Conservation (phyloP, 208 protist species). For the Wallacemonas sp. region DNA sequence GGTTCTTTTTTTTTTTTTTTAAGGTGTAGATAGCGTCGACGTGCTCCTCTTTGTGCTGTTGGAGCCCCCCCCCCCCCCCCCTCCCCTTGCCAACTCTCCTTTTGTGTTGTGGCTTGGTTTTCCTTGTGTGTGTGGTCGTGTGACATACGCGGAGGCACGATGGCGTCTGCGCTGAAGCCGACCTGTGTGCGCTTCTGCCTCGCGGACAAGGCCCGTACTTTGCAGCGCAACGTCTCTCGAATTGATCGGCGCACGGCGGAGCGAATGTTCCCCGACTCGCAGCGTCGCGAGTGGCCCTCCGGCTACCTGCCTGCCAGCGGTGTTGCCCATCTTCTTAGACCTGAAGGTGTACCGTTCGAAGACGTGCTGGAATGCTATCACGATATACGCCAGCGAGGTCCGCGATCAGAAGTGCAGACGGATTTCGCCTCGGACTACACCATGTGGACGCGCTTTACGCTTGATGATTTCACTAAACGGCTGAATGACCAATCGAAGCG, state of each 20-base stretch:
- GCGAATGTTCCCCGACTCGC: constrained; percentile 44
- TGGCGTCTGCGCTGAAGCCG: background rate
- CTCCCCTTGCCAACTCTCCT: no score
- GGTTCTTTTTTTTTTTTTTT: background rate
- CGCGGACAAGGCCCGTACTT: constrained; percentile 1
- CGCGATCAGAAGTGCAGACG: constrained; percentile 45
- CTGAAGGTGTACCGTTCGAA: constrained; percentile 48
- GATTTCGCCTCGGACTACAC: constrained; percentile 83
- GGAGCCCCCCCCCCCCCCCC: no score
- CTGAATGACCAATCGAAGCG: constrained; percentile 31
- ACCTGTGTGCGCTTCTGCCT: background rate
- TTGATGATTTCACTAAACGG: constrained; percentile 42
- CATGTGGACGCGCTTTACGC: constrained; percentile 56
- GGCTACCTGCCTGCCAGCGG: constrained; percentile 73
- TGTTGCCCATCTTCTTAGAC: constrained; percentile 68
- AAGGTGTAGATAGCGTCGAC: no score
- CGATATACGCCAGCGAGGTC: constrained; percentile 35
- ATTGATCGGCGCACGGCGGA: constrained; percentile 30
- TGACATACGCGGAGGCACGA: no score
- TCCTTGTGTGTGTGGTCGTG: no score
- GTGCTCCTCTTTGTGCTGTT: no score
- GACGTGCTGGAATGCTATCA: constrained; percentile 62
- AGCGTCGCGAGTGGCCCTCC: constrained; percentile 53
- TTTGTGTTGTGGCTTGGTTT: no score
- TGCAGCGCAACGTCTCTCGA: constrained; percentile 48